Evolutionary conservation across 805 yeast genomes (phyloP).

Genomic region (Yamadazyma sp.): DNA sequence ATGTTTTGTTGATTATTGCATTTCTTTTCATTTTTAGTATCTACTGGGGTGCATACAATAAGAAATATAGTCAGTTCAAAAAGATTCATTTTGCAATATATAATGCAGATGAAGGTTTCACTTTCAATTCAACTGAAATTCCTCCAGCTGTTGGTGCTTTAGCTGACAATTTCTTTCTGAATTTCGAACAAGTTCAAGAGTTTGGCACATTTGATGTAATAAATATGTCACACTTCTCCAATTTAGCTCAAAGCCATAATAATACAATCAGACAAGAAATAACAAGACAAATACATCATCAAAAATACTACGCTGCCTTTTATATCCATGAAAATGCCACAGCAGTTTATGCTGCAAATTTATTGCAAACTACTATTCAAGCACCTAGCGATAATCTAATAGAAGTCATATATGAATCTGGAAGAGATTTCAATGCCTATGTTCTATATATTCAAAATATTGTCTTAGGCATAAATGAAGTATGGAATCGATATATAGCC

Average conservation of each 20-base stretch:
- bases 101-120: constrained; percentile 20
- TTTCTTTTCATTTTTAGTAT: constrained; percentile 23
- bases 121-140: constrained; percentile 12
- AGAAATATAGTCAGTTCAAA: constrained; percentile 18
- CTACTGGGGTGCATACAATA: constrained; percentile 32
- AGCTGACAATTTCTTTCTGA: constrained; percentile 19
- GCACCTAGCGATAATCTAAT: constrained; percentile 19
- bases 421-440: constrained; percentile 31
- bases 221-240: constrained; percentile 15
- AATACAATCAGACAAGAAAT: constrained; percentile 25
- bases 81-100: constrained; percentile 24
- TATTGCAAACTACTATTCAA: constrained; percentile 13
- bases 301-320: constrained; percentile 28
- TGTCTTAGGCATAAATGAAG: constrained; percentile 4
- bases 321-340: constrained; percentile 29
- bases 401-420: constrained; percentile 29
- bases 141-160: constrained; percentile 20
- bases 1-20: constrained; percentile 19
- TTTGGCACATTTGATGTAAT: constrained; percentile 25
- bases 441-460: constrained; percentile 18
- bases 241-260: constrained; percentile 18
- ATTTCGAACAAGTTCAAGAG: constrained; percentile 17
- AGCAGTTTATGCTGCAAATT: constrained; percentile 14
- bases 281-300: constrained; percentile 27
- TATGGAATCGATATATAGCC: constrained; percentile 16